Conservation (phyloP, 345 rosid species). For the Noccaea caerulescens region DNA sequence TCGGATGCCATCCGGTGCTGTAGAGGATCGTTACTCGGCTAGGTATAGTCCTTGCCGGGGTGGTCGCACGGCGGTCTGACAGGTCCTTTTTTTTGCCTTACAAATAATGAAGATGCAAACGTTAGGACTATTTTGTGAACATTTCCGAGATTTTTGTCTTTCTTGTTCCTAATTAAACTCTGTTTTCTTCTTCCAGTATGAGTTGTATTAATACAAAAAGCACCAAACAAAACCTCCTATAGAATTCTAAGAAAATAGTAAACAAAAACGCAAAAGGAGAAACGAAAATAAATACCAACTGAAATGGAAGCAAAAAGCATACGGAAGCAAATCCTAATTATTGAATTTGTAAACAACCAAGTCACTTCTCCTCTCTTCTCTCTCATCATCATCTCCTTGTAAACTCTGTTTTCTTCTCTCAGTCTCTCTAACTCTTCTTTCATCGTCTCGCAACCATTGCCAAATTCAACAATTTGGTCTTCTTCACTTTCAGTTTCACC, state of each 20-base stretch:
- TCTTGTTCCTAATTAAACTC: too few species aligned
- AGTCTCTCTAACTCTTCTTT: constrained; percentile 10
- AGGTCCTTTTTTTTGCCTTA: too few species aligned
- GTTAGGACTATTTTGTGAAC: too few species aligned
- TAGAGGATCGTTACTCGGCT: too few species aligned
- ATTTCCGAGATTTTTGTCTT: too few species aligned
- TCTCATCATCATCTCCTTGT: constrained; percentile 3
- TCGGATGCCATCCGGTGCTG: too few species aligned
- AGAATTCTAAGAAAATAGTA: neutral
- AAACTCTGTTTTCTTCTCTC: constrained; percentile 28
- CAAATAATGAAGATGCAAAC: too few species aligned
- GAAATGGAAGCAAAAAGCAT: neutral
- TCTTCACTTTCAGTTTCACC: neutral
- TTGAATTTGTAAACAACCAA: neutral
- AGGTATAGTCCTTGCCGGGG: too few species aligned
- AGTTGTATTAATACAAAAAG: too few species aligned
- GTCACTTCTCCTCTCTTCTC: neutral
- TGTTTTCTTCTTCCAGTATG: too few species aligned
- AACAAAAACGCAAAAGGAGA: neutral
- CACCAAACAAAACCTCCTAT: too few species aligned
- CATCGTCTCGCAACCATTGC: constrained; percentile 12
- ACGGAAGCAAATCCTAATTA: neutral
- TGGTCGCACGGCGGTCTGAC: too few species aligned
- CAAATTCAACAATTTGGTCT: neutral
- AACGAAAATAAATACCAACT: neutral